These are phyloP conservation scores for Serpula lacrymans DNA, from an alignment of 768 basidiomycete species.

Conservation along the genomic window DNA sequence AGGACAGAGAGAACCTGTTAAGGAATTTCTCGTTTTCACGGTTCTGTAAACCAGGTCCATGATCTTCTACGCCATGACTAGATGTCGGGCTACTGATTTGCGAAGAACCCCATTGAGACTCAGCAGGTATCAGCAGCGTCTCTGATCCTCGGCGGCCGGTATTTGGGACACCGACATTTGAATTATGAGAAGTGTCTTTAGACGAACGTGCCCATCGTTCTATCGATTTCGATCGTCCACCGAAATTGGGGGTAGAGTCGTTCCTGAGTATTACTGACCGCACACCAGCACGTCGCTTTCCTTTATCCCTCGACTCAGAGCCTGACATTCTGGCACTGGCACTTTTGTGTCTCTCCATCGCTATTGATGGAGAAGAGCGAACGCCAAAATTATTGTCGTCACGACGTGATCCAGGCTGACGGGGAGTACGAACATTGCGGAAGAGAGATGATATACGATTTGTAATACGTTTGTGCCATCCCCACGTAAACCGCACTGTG, in stretches of 20 bases:
- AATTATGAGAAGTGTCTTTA: conserved; percentile 6
- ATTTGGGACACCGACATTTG: background rate
- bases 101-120: conserved; percentile 17
- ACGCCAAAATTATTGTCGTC: conserved; percentile 24
- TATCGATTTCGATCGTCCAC: conserved; percentile 26
- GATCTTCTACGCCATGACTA: conserved; percentile 19
- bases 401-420: conserved; percentile 12
- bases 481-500: conserved; percentile 58
- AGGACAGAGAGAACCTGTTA: conserved; percentile 29
- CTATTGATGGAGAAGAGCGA: conserved; percentile 27
- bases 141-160: conserved; percentile 29
- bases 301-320: conserved; percentile 20
- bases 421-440: conserved; percentile 35
- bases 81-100: conserved; percentile 24
- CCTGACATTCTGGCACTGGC: conserved; percentile 11
- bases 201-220: conserved; percentile 30
- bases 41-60: no score
- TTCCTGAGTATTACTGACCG: conserved; percentile 17
- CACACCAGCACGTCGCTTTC: conserved; percentile 19
- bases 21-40: conserved; percentile 16
- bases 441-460: conserved; percentile 49
- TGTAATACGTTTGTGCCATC: conserved; percentile 43
- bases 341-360: conserved; percentile 24
- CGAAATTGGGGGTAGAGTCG: conserved; percentile 16
- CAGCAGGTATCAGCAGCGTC: conserved; percentile 20